Evolutionary conservation across 2,329 filamentous ascomycete genomes (phyloP).

Genomic region (Fusarium camptoceras): DNA sequence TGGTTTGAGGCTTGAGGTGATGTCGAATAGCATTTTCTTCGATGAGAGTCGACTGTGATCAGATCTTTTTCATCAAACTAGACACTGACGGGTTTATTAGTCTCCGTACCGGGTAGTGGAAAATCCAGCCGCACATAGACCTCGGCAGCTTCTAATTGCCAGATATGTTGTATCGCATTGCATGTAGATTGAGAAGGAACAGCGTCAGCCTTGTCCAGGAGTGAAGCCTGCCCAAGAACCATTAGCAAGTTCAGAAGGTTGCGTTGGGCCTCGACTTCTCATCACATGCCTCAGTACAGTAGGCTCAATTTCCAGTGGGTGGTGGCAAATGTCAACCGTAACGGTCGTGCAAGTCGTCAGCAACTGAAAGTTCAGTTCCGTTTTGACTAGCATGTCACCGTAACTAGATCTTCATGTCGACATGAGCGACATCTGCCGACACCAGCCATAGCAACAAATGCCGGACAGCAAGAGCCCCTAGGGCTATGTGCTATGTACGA

Average conservation of each 20-base stretch:
- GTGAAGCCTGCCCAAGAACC: slow-evolving; percentile 17
- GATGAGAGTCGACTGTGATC: not conserved
- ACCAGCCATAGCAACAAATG: slow-evolving; percentile 17
- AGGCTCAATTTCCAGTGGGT: not conserved
- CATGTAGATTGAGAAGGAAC: slow-evolving; percentile 12
- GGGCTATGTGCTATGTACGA: not conserved
- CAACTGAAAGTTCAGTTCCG: slow-evolving; percentile 6
- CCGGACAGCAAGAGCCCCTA: not conserved
- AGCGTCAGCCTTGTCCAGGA: slow-evolving; percentile 18
- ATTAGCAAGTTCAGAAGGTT: slow-evolving; percentile 1
- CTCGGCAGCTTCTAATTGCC: slow-evolving; percentile 12
- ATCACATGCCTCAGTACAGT: slow-evolving; percentile 23
- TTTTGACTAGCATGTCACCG: slow-evolving; percentile 8
- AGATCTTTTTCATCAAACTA: not conserved
- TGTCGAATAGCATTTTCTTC: not conserved
- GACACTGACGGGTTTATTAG: not conserved
- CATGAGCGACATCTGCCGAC: slow-evolving; percentile 18
- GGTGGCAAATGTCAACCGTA: slow-evolving; percentile 30
- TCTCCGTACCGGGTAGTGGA: not conserved
- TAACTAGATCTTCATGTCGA: not conserved
- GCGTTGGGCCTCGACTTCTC: slow-evolving; percentile 1
- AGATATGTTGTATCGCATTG: slow-evolving; percentile 8
- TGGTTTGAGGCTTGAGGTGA: slow-evolving; percentile 18
- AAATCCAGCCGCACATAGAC: not conserved
- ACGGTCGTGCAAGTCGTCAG: slow-evolving; percentile 12